Percentiles rank a stretch among this genome's conserved stretches.
These are phyloP conservation scores for Cercospora berteroae DNA, from an alignment of 2,329 filamentous ascomycete genomes.

Conservation along the genomic window DNA sequence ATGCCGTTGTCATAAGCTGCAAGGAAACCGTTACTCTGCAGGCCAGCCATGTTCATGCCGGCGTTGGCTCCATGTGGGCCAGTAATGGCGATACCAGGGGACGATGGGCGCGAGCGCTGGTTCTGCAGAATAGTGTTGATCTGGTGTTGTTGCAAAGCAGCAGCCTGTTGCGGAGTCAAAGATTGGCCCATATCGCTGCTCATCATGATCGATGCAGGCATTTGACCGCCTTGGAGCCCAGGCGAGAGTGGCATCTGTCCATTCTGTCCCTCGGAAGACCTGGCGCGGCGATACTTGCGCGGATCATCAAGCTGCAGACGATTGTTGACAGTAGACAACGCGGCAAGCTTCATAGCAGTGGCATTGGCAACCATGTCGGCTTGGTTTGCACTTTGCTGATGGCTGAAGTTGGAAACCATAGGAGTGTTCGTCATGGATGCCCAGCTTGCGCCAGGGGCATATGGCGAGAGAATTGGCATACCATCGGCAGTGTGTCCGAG, in stretches of 20 bases:
- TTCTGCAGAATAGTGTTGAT: slow-evolving; percentile 71
- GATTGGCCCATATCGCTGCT: slow-evolving; percentile 91
- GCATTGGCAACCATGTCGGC: slow-evolving; percentile 98
- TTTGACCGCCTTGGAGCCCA: slow-evolving; percentile 40
- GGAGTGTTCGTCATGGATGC: slow-evolving; percentile 98
- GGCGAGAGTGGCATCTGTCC: slow-evolving; percentile 58
- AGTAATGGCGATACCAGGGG: slow-evolving; percentile 82
- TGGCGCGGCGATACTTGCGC: slow-evolving; percentile 87
- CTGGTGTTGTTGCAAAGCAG: slow-evolving; percentile 66
- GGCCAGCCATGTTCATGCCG: slow-evolving; percentile 54
- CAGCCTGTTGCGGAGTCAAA: slow-evolving; percentile 60
- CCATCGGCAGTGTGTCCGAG: slow-evolving; percentile 49
- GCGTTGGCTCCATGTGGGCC: slow-evolving; percentile 53
- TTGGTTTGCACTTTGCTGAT: slow-evolving; percentile 61
- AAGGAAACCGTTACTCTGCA: slow-evolving; percentile 91
- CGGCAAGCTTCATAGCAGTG: slow-evolving; percentile 97
- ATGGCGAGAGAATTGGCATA: slow-evolving; percentile 77
- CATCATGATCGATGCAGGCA: slow-evolving; percentile 73
- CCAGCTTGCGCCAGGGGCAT: slow-evolving; percentile 84
- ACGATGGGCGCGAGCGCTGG: slow-evolving; percentile 81
- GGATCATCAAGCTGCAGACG: slow-evolving; percentile 95
- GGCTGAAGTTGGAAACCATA: slow-evolving; percentile 80
- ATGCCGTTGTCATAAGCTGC: slow-evolving; percentile 72
- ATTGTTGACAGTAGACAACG: slow-evolving; percentile 96
- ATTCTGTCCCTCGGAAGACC: slow-evolving; percentile 64